These are phyloP conservation scores for Elaeis guineensis DNA, from an alignment of 176 grass and related monocot genomes.

Conservation along the genomic window DNA sequence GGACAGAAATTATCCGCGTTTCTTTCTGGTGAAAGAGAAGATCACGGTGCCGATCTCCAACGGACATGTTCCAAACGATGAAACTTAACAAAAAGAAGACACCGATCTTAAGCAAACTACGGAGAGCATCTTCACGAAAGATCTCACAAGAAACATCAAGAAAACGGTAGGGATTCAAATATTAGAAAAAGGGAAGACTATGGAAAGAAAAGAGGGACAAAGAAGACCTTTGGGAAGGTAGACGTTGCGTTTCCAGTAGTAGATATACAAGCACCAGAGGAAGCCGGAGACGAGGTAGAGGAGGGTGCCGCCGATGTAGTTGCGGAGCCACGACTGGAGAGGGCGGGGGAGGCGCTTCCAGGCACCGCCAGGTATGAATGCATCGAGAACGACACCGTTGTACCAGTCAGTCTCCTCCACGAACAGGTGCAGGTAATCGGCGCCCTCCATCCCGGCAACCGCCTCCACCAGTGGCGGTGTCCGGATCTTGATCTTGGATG, in stretches of 20 bases:
- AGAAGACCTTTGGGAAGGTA: slow-evolving; percentile 78
- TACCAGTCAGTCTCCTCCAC: slow-evolving; percentile 68
- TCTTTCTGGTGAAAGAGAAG: no score
- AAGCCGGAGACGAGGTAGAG: slow-evolving; percentile 75
- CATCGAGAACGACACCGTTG: slow-evolving; percentile 65
- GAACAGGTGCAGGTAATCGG: slow-evolving; percentile 49
- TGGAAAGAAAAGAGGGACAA: background rate
- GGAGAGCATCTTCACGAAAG: no score
- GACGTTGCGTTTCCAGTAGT: slow-evolving; percentile 87
- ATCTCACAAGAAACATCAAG: no score
- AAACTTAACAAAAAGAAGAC: no score
- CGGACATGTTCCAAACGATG: no score
- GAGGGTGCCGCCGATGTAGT: slow-evolving; percentile 58
- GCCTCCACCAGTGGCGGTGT: background rate
- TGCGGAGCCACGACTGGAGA: slow-evolving; percentile 85
- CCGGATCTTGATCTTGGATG: no score
- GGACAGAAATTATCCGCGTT: no score
- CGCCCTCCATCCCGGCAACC: slow-evolving; percentile 30
- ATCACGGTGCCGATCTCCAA: no score
- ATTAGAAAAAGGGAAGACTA: background rate
- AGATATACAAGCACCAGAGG: slow-evolving; percentile 92
- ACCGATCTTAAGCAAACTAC: no score
- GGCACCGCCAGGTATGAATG: slow-evolving; percentile 34
- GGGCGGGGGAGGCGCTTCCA: slow-evolving; percentile 69
- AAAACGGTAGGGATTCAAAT: no score